Percentiles rank a stretch among this genome's conserved stretches.
Evolutionary conservation across 495 filamentous ascomycete genomes (phyloP).

Genomic region (Hypoxylon lenormandii): DNA sequence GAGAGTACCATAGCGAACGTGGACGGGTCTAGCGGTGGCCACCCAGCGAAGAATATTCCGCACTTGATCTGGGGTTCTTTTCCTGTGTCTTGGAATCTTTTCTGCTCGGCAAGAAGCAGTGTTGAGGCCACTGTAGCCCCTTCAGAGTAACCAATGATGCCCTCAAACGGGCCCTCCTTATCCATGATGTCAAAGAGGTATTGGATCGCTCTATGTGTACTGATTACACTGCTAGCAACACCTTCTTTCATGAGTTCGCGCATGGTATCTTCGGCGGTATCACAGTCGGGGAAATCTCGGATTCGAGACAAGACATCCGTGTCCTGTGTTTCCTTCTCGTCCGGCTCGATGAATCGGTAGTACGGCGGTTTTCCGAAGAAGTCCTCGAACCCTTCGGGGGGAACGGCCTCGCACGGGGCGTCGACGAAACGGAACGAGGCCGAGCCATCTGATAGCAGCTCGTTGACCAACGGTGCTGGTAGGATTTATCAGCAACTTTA

Average conservation of each 20-base stretch:
- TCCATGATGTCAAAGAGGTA: conserved; percentile 62
- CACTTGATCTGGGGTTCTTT: conserved; percentile 66
- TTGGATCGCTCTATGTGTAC: conserved; percentile 58
- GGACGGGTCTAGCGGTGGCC: conserved; percentile 65
- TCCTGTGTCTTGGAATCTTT: conserved; percentile 59
- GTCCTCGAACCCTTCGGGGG: conserved; percentile 64
- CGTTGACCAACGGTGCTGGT: conserved; percentile 61
- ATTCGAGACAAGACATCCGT: conserved; percentile 64
- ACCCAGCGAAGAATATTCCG: conserved; percentile 68
- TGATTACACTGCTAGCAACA: conserved; percentile 57
- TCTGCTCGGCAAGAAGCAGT: conserved; percentile 65
- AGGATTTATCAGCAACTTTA: conserved; percentile 18
- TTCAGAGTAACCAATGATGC: conserved; percentile 72
- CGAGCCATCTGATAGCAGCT: conserved; percentile 59
- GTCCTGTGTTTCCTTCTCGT: conserved; percentile 57
- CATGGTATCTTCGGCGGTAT: conserved; percentile 63
- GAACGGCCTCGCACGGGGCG: conserved; percentile 60
- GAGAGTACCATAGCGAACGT: conserved; percentile 61
- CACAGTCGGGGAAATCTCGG: conserved; percentile 63
- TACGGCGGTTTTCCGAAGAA: conserved; percentile 65
- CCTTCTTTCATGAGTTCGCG: conserved; percentile 64
- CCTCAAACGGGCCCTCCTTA: conserved; percentile 64
- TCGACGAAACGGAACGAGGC: conserved; percentile 63
- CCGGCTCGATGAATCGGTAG: conserved; percentile 64
- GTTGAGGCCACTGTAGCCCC: conserved; percentile 70